These are phyloP conservation scores for Tympanopsis confertula DNA, from an alignment of 2,329 filamentous ascomycete genomes.

Conservation along the genomic window DNA sequence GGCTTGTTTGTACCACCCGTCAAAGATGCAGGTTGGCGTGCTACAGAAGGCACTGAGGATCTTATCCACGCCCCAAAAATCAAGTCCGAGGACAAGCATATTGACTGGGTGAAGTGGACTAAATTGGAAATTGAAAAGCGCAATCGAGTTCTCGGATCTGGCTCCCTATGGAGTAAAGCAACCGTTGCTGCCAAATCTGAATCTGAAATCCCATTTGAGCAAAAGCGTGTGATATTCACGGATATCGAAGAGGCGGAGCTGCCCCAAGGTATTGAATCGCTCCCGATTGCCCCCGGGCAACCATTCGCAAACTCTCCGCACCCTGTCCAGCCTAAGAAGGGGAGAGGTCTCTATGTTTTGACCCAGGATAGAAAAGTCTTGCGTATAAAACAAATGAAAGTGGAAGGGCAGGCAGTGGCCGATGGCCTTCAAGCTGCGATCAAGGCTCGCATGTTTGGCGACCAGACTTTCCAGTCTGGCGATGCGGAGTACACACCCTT, in stretches of 20 bases:
- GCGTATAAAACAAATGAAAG: conserved; percentile 22
- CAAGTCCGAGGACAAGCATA: conserved; percentile 32
- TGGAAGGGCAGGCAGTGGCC: conserved; percentile 21
- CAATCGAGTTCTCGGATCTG: conserved; percentile 32
- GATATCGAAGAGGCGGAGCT: conserved; percentile 18
- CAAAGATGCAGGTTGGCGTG: conserved; percentile 9
- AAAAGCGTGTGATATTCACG: conserved; percentile 22
- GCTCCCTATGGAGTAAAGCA: conserved; percentile 35
- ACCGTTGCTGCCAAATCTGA: not conserved
- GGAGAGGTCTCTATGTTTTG: not conserved
- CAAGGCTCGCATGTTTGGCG: conserved; percentile 23
- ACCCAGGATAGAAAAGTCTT: conserved; percentile 5
- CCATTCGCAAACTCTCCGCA: not conserved
- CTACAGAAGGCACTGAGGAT: conserved; percentile 8
- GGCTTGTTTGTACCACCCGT: conserved; percentile 33
- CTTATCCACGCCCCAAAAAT: conserved; percentile 41
- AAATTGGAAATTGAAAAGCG: conserved; percentile 31
- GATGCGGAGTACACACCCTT: not conserved
- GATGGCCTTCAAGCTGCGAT: conserved; percentile 20
- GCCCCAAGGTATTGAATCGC: conserved; percentile 10
- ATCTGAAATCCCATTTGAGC: conserved; percentile 9
- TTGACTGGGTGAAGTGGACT: conserved; percentile 36
- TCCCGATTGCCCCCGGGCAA: conserved; percentile 14
- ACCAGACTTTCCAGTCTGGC: conserved; percentile 10
- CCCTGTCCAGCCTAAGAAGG: not conserved